Percentiles rank a stretch among this genome's conserved stretches.
These are phyloP conservation scores for Phaeophleospora eucalypticola DNA, from an alignment of 2,329 filamentous ascomycete species.

Conservation along the genomic window DNA sequence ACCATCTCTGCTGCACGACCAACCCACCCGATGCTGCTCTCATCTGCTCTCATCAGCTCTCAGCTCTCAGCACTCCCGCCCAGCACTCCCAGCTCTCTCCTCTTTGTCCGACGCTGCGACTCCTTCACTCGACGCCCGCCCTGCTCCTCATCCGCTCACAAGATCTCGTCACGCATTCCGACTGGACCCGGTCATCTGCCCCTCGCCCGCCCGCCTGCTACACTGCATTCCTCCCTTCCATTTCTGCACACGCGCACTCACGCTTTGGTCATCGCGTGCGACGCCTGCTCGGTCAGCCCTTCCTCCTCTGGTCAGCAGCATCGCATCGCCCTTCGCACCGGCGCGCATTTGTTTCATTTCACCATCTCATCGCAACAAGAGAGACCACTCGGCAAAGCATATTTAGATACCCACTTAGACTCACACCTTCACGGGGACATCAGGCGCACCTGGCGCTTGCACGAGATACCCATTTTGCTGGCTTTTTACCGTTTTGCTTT, in stretches of 20 bases:
- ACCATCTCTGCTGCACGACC: not conserved
- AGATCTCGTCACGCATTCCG: constrained; percentile 14
- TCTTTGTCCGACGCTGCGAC: constrained; percentile 17
- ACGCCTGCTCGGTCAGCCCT: no score
- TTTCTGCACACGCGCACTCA: not conserved
- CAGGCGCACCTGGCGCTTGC: constrained; percentile 19
- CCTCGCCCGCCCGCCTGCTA: not conserved
- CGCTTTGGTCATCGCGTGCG: not conserved
- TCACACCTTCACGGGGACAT: constrained; percentile 22
- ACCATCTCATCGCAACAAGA: constrained; percentile 4
- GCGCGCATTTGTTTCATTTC: constrained; percentile 11
- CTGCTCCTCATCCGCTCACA: no score
- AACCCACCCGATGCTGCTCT: no score
- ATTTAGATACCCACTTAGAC: constrained; percentile 12
- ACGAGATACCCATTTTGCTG: constrained; percentile 22
- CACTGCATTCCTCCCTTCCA: not conserved
- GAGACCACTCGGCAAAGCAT: not conserved
- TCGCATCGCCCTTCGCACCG: constrained; percentile 14
- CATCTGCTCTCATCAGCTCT: no score
- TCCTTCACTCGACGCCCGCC: constrained; percentile 14
- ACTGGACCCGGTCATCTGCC: constrained; percentile 19
- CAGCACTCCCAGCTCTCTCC: constrained; percentile 6
- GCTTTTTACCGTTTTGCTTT: constrained; percentile 7
- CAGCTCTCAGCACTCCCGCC: constrained; percentile 5
- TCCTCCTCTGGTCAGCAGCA: no score